These are phyloP conservation scores for Teratosphaeria epicoccoides DNA, from an alignment of 2,329 filamentous ascomycete species.

Conservation along the genomic window DNA sequence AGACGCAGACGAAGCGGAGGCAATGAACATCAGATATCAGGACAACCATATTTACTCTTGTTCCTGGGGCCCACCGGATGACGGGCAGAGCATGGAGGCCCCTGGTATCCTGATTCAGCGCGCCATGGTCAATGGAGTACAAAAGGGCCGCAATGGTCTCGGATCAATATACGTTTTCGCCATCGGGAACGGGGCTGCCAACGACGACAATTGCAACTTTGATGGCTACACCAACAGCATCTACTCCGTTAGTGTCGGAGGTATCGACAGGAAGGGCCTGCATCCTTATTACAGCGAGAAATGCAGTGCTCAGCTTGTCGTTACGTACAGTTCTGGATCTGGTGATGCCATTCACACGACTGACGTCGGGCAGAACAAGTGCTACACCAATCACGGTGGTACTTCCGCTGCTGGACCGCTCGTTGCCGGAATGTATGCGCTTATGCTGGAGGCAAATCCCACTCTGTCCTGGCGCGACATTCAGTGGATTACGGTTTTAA, in stretches of 20 bases:
- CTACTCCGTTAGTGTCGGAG: constrained; percentile 94
- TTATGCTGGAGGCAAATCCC: constrained; percentile 73
- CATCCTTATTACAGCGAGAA: constrained; percentile 95
- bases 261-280: constrained; percentile 73
- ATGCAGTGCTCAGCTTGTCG: constrained; percentile 88
- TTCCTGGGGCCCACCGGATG: constrained; percentile 94
- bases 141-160: constrained; percentile 70
- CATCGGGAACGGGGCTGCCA: constrained; percentile 79
- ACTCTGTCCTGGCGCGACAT: constrained; percentile 89
- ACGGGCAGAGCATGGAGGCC: constrained; percentile 86
- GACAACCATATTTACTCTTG: constrained; percentile 96
- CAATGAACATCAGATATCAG: constrained; percentile 85
- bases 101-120: constrained; percentile 78
- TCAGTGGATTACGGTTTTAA: constrained; percentile 80
- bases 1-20: constrained; percentile 82
- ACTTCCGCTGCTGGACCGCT: constrained; percentile 92
- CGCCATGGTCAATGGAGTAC: constrained; percentile 85
- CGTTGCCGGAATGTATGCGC: constrained; percentile 81
- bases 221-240: constrained; percentile 99
- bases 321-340: constrained; percentile 89
- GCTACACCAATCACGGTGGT: constrained; percentile 75
- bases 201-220: constrained; percentile 96
- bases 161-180: constrained; percentile 96
- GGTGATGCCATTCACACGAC: constrained; percentile 91
- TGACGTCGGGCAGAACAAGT: constrained; percentile 72